Conservation (phyloP, 179 eudicot genomes). For the Silene vulgaris region DNA sequence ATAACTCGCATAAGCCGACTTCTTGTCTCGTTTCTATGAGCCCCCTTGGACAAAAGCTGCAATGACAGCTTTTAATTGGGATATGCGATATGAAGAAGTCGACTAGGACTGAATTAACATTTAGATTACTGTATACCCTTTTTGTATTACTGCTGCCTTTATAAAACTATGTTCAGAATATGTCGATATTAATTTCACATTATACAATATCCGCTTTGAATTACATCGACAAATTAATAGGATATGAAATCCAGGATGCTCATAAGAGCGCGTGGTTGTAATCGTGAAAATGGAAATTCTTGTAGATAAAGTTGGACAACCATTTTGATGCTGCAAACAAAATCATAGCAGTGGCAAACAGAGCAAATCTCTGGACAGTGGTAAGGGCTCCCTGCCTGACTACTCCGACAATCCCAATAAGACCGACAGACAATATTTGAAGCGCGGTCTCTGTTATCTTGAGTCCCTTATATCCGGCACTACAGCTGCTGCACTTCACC, state of each 20-base stretch:
- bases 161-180: not conserved
- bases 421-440: slow-evolving; percentile 48
- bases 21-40: no score
- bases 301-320: slow-evolving; percentile 69
- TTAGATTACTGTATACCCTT: no score
- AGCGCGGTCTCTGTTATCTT: slow-evolving; percentile 44
- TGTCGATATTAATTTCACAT: not conserved
- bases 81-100: no score
- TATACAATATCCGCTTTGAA: not conserved
- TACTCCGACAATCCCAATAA: slow-evolving; percentile 53
- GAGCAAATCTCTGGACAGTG: slow-evolving; percentile 27
- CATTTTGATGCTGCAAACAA: slow-evolving; percentile 67
- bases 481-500: slow-evolving; percentile 72
- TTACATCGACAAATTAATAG: not conserved
- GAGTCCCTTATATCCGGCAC: slow-evolving; percentile 55
- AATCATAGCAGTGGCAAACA: slow-evolving; percentile 45
- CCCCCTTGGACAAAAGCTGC: no score
- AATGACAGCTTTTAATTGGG: no score
- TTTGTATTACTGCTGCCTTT: no score
- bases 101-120: no score
- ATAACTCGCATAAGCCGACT: no score
- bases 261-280: slow-evolving; percentile 51
- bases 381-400: slow-evolving; percentile 42
- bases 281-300: slow-evolving; percentile 69
- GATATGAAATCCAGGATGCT: not conserved